Conservation (phyloP, 441 rosid species). For the Euphorbia celastroides region DNA sequence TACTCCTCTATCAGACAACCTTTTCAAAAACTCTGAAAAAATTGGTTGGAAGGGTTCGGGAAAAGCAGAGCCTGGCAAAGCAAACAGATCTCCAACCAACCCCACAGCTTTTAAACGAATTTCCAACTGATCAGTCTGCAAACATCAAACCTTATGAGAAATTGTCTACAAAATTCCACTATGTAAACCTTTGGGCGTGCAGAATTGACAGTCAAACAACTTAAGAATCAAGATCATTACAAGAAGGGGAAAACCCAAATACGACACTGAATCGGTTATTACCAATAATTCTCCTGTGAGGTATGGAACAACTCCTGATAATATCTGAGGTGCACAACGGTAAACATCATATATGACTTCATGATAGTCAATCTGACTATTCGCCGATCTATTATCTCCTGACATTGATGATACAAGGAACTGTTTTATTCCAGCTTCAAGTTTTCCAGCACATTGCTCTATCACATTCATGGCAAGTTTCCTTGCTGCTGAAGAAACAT, state of each 20-base stretch:
- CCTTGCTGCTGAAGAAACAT: constrained; percentile 62
- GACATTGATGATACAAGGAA: constrained; percentile 88
- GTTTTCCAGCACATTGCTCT: constrained; percentile 79
- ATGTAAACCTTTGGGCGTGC: constrained; percentile 4
- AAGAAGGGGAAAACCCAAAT: background rate
- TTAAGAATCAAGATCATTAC: constrained; percentile 4
- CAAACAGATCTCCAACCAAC: constrained; percentile 88
- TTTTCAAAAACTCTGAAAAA: constrained; percentile 89
- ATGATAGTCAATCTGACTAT: constrained; percentile 76
- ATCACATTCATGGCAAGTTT: constrained; percentile 92
- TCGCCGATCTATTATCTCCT: constrained; percentile 56
- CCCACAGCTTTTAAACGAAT: constrained; percentile 87
- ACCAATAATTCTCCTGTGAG: constrained; percentile 99
- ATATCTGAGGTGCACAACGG: constrained; percentile 81
- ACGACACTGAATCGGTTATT: constrained; percentile 24
- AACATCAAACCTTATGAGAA: constrained; percentile 24
- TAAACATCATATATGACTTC: constrained; percentile 87
- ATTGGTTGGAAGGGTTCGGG: constrained; percentile 76
- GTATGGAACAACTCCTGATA: constrained; percentile 84
- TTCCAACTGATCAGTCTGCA: constrained; percentile 91
- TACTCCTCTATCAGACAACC: constrained; percentile 95
- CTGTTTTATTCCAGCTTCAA: constrained; percentile 90
- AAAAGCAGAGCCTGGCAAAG: constrained; percentile 61
- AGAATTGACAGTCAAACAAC: background rate
- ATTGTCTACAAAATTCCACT: constrained; percentile 5